Evolutionary conservation across 2,329 filamentous ascomycete genomes (phyloP), one percentile per base, ranked within the genome.

Genomic region (Phaeophleospora eucalypticola): DNA sequence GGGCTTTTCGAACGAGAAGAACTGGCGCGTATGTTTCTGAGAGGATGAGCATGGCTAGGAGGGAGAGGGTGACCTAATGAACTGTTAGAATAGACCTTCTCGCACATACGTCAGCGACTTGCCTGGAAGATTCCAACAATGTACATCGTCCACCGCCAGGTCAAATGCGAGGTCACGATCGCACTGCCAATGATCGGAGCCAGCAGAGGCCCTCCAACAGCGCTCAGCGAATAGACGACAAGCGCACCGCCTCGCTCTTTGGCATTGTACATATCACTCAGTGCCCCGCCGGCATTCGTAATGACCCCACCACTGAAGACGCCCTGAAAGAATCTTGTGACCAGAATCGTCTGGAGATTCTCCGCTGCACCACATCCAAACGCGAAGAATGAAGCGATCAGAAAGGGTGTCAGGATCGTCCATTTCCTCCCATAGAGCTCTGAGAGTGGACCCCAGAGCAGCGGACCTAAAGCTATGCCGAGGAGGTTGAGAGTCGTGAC

Each of bases 381-480:
- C 12, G 66, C 66, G 70, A 12, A 74, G 63, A 0, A 69, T 68
- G 58, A 73, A 74, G 9, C 68, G 16, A 71, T 48, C 29, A 65
- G 59, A 49, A 81, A 80, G 0, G 77, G 74, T 10, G 59, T 65
- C 0, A 81, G 64, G 51, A 81, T 71, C 7, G 71, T 63, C 36
- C 59, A 61, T 49, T 72, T 71, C 19, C 72, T 61, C 4, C 72
- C 72, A 42, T 69, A 73, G 4, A 60, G 62, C 49, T 75, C 71
- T n/a, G 64, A 68, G 3, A 74, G 49, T 0, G 72, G 72, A 0
- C 81, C 83, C 72, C 81, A 84, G 14, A 84, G 64, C 8, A 84
- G 64, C 0, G 80, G 80, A 0, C 81, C 81, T 2, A 76, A 72
- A 15, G 83, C 77, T 59, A 84, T 86, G 12, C 61, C 62, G 1